These are phyloP conservation scores for Rubia occidens DNA, from an alignment of 305 asterid genomes.

Conservation along the genomic window DNA sequence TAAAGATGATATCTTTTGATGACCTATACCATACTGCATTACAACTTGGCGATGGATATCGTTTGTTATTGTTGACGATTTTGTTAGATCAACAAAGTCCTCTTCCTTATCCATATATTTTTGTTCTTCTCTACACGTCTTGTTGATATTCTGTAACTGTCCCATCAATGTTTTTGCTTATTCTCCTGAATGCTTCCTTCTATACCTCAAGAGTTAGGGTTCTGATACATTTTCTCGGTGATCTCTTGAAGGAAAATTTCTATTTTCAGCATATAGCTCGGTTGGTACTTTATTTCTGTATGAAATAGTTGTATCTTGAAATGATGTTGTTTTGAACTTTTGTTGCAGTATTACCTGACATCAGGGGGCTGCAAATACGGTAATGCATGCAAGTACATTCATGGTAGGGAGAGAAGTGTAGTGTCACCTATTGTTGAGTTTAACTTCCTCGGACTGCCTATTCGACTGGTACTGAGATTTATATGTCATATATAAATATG, in stretches of 20 bases:
- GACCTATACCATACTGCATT: background rate
- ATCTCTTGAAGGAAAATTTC: background rate
- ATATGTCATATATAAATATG: slow-evolving; percentile 7
- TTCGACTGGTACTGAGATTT: slow-evolving; percentile 53
- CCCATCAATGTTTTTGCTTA: background rate
- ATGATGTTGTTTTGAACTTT: background rate
- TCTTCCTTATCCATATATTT: background rate
- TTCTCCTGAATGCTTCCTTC: background rate
- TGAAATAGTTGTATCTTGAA: background rate
- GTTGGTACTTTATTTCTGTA: background rate
- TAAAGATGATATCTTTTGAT: background rate
- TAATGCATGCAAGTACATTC: slow-evolving; percentile 65
- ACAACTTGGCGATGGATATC: background rate
- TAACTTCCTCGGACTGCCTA: slow-evolving; percentile 86
- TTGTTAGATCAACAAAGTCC: background rate
- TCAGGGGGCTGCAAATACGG: slow-evolving; percentile 93
- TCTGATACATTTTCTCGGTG: background rate
- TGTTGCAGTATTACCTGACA: slow-evolving; percentile 73
- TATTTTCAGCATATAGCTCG: background rate
- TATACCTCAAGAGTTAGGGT: background rate
- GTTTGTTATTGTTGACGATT: background rate
- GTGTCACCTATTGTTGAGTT: slow-evolving; percentile 40
- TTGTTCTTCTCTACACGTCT: background rate
- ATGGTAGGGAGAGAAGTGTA: slow-evolving; percentile 46
- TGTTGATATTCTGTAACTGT: background rate